Conservation (phyloP, 2,329 filamentous ascomycete genomes). For the Pseudogymnoascus sp. region DNA sequence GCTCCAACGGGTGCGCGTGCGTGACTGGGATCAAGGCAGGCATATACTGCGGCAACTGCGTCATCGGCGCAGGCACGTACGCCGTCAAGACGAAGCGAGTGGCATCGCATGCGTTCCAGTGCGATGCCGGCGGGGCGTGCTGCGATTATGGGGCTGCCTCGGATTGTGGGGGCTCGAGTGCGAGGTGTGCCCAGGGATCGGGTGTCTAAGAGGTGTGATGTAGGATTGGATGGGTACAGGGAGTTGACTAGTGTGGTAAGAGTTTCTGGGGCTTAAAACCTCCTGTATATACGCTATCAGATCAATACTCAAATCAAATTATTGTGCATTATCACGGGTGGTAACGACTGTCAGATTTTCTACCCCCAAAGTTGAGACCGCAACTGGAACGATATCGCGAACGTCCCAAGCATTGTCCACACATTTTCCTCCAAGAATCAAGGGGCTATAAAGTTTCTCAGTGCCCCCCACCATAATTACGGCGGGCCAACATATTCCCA, state of each 20-base stretch:
- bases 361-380: too few species aligned
- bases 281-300: background rate
- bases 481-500: background rate
- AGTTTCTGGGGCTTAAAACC: background rate
- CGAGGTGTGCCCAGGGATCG: background rate
- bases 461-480: background rate
- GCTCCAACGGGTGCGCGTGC: conserved; percentile 19
- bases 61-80: conserved; percentile 18
- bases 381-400: background rate
- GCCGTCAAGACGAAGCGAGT: conserved; percentile 21
- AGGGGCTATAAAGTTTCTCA: background rate
- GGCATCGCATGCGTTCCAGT: conserved; percentile 19
- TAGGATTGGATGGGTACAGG: background rate
- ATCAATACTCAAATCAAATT: background rate
- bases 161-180: background rate
- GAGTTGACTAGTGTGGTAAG: background rate
- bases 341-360: background rate
- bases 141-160: conserved; percentile 9
- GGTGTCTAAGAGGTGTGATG: background rate
- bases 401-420: background rate
- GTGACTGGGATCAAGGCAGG: conserved; percentile 17
- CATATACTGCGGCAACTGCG: conserved; percentile 21
- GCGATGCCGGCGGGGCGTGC: conserved; percentile 18
- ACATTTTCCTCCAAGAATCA: background rate
- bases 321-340: background rate